A percentile compares a stretch with the other conserved stretches of the same genome.
Conservation (phyloP, 331 rosid genomes). For the Malus hybrid region DNA sequence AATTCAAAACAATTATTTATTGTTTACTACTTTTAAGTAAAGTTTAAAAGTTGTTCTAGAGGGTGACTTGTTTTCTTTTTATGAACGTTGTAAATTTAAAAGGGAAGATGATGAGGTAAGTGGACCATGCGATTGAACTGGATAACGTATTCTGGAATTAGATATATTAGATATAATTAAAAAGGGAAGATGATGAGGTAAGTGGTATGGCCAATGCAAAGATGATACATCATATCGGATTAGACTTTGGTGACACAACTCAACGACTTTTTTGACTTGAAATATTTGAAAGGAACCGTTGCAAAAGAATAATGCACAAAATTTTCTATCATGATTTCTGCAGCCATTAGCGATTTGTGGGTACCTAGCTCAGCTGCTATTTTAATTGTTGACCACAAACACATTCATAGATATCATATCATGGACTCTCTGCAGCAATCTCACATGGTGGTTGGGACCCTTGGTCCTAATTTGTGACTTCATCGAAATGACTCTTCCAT, state of each 20-base stretch:
- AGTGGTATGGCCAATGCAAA: neutral
- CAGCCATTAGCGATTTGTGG: slow-evolving; percentile 1
- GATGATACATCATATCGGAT: slow-evolving; percentile 6
- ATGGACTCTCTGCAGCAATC: slow-evolving; percentile 2
- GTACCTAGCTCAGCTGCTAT: neutral
- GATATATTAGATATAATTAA: too few relatives aligned
- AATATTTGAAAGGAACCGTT: slow-evolving; percentile 17
- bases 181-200: neutral
- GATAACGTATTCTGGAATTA: neutral
- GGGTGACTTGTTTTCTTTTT: neutral
- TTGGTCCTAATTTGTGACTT: slow-evolving; percentile 2
- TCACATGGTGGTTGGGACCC: slow-evolving; percentile 18
- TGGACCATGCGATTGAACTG: neutral
- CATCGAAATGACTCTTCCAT: slow-evolving; percentile 14
- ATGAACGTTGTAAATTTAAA: neutral
- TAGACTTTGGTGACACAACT: slow-evolving; percentile 20
- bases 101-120: neutral
- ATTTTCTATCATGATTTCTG: neutral
- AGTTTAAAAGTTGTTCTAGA: neutral
- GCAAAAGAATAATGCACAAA: neutral
- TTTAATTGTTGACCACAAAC: slow-evolving; percentile 12
- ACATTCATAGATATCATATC: neutral
- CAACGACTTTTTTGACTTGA: slow-evolving; percentile 3
- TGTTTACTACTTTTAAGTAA: neutral
- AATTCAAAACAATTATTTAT: neutral